Percentiles rank a stretch among this genome's conserved stretches.
These are phyloP conservation scores for Pythium dissimile DNA, from an alignment of 352 stramenopile species.

Conservation along the genomic window DNA sequence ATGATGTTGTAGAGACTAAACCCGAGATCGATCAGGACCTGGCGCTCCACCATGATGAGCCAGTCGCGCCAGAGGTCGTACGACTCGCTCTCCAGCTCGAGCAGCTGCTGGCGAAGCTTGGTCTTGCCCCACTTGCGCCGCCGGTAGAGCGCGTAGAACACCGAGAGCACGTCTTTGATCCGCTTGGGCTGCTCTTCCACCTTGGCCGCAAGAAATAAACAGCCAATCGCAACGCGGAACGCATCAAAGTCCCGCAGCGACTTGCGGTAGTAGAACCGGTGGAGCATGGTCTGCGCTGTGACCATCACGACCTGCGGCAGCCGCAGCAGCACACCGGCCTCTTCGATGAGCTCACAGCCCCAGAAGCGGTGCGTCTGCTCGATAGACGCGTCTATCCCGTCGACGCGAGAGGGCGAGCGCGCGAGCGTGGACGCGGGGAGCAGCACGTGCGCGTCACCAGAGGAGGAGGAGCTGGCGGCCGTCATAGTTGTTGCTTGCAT, in stretches of 20 bases:
- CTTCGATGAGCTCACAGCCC: conserved; percentile 89
- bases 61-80: conserved; percentile 78
- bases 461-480: background rate
- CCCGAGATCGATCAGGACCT: conserved; percentile 91
- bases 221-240: conserved; percentile 86
- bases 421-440: conserved; percentile 37
- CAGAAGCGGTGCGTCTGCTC: conserved; percentile 78
- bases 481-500: background rate
- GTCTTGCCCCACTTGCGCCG: conserved; percentile 58
- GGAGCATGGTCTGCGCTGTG: conserved; percentile 89
- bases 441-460: conserved; percentile 31
- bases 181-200: conserved; percentile 84
- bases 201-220: conserved; percentile 88
- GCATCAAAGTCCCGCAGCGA: conserved; percentile 85
- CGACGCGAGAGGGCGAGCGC: conserved; percentile 44
- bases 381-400: conserved; percentile 28
- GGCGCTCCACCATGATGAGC: conserved; percentile 85
- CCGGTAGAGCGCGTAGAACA: conserved; percentile 87
- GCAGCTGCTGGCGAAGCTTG: conserved; percentile 50
- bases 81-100: conserved; percentile 57
- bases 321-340: conserved; percentile 80
- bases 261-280: conserved; percentile 90
- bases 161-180: conserved; percentile 79
- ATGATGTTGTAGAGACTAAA: conserved; percentile 92
- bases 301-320: conserved; percentile 89